phyloP scores from a whole-genome alignment of 2,329 filamentous ascomycete genomes.

The Parasarocladium wereldwijsianum region DNA sequence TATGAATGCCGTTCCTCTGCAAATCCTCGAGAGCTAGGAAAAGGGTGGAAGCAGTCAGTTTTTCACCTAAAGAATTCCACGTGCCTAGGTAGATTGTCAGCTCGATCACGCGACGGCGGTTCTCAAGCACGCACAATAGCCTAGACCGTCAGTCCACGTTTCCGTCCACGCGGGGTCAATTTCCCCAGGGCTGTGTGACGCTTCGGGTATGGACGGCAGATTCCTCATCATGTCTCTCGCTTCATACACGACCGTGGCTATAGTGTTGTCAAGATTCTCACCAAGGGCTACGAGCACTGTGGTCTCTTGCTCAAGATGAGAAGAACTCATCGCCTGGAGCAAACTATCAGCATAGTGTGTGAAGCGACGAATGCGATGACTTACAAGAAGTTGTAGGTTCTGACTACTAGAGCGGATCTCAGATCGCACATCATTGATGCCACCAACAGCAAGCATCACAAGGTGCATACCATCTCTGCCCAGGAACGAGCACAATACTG shows the following conservation, averaged over 20 bases:
- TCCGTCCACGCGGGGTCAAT: constrained; percentile 56
- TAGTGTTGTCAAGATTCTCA: constrained; percentile 57
- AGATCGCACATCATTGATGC: constrained; percentile 54
- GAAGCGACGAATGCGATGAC: too few relatives aligned
- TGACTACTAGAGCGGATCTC: constrained; percentile 49
- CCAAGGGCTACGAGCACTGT: constrained; percentile 58
- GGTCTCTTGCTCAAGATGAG: too few relatives aligned
- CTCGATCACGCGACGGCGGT: background rate
- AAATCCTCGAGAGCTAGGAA: constrained; percentile 59
- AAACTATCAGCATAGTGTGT: too few relatives aligned
- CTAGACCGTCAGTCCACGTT: constrained; percentile 83
- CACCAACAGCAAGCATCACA: constrained; percentile 66
- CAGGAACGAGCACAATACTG: constrained; percentile 64
- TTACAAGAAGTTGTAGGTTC: constrained; percentile 52
- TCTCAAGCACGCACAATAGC: constrained; percentile 54
- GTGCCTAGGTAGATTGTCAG: constrained; percentile 42
- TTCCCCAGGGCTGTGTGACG: constrained; percentile 31
- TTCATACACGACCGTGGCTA: constrained; percentile 75
- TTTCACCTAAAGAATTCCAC: constrained; percentile 84
- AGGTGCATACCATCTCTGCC: constrained; percentile 57
- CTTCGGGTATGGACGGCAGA: constrained; percentile 31
- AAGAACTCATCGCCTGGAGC: too few relatives aligned
- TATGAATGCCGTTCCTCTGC: constrained; percentile 54
- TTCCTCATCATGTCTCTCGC: constrained; percentile 41
- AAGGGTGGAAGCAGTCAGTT: constrained; percentile 68